Evolutionary conservation across 2,329 filamentous ascomycete species (phyloP).

Genomic region (Talaromyces sp.): DNA sequence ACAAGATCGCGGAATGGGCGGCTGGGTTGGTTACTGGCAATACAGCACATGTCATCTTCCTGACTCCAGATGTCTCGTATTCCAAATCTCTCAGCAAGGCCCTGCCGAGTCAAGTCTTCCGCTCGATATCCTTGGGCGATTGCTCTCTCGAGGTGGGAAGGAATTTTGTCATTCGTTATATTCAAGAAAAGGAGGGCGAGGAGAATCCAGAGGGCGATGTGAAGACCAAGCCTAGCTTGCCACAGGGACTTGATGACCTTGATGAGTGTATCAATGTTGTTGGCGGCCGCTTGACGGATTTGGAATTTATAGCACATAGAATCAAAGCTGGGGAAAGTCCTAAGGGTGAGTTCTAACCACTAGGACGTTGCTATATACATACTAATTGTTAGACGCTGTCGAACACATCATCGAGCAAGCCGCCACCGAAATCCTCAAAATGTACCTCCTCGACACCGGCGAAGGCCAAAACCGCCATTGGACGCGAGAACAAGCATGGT

Average conservation of each 20-base stretch:
- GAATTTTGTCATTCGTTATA: constrained; percentile 79
- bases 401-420: constrained; percentile 84
- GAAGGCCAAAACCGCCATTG: constrained; percentile 55
- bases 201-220: constrained; percentile 23
- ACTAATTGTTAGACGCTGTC: constrained; percentile 57
- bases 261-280: constrained; percentile 77
- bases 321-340: constrained; percentile 85
- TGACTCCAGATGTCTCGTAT: constrained; percentile 85
- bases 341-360: constrained; percentile 37
- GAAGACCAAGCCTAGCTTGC: constrained; percentile 31
- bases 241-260: constrained; percentile 62
- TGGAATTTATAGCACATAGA: constrained; percentile 87
- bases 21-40: constrained; percentile 80
- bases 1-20: constrained; percentile 85
- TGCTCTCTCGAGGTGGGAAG: constrained; percentile 82
- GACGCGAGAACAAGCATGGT: constrained; percentile 85
- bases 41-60: constrained; percentile 87
- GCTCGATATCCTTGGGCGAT: constrained; percentile 79
- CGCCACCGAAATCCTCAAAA: constrained; percentile 85
- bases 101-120: constrained; percentile 85
- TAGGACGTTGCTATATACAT: constrained; percentile 16
- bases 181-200: constrained; percentile 43
- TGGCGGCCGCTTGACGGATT: constrained; percentile 88
- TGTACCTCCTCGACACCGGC: constrained; percentile 69
- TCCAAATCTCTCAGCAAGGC: constrained; percentile 82